These are phyloP conservation scores for Suillus luteus DNA, from an alignment of 768 basidiomycete species.

Conservation along the genomic window DNA sequence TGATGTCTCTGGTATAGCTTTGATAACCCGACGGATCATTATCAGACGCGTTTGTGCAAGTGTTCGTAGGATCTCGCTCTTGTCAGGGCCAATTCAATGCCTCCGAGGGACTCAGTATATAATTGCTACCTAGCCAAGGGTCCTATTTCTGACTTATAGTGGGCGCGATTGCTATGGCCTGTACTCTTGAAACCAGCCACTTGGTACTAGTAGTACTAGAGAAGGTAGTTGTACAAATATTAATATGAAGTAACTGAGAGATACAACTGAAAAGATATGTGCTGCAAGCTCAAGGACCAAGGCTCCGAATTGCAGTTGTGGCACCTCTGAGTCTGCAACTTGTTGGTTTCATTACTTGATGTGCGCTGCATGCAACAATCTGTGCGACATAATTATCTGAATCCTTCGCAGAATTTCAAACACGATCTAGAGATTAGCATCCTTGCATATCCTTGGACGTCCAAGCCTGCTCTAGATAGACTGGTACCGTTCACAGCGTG, in stretches of 20 bases:
- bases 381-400: neutral
- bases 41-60: neutral
- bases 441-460: neutral
- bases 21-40: neutral
- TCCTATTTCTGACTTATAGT: neutral
- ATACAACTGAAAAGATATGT: neutral
- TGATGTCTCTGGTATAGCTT: too few relatives aligned
- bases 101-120: neutral
- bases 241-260: too few relatives aligned
- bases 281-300: neutral
- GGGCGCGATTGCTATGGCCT: neutral
- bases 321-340: neutral
- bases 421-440: neutral
- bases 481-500: neutral
- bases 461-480: neutral
- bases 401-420: neutral
- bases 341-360: neutral
- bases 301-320: neutral
- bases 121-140: neutral
- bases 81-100: neutral
- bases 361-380: neutral
- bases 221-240: neutral
- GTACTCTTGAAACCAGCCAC: neutral
- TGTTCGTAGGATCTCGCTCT: neutral
- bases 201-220: neutral